Percentiles rank a stretch among this genome's conserved stretches.
Conservation (phyloP, 257 asterid species). For the Eustoma russellianum region DNA sequence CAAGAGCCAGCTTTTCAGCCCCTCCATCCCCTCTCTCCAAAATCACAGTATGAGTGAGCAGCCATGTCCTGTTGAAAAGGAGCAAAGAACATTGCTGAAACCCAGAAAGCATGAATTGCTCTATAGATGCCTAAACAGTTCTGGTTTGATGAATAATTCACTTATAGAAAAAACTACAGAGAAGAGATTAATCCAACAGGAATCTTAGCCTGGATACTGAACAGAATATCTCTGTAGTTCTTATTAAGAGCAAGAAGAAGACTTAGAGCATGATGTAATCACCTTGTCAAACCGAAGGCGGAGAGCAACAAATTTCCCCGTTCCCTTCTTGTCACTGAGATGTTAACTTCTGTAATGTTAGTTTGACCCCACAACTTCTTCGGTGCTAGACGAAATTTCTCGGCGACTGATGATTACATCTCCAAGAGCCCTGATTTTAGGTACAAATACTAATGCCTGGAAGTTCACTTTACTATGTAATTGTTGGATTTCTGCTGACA, state of each 20-base stretch:
- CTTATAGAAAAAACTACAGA: too few relatives aligned
- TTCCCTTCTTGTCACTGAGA: conserved; percentile 30
- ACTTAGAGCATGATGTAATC: not conserved
- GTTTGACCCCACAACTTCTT: conserved; percentile 29
- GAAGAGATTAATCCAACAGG: too few relatives aligned
- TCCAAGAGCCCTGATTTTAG: conserved; percentile 81
- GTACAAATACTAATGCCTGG: conserved; percentile 78
- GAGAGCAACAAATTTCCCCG: conserved; percentile 73
- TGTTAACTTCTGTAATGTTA: conserved; percentile 32
- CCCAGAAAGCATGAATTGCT: too few relatives aligned
- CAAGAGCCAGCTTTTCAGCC: conserved; percentile 35
- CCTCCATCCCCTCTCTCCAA: conserved; percentile 39
- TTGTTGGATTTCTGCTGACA: conserved; percentile 88
- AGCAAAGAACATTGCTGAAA: not conserved
- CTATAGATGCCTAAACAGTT: too few relatives aligned
- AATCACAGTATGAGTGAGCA: conserved; percentile 29
- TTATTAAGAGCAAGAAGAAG: not conserved
- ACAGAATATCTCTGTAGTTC: not conserved
- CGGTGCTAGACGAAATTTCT: conserved; percentile 37
- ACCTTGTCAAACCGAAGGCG: conserved; percentile 99
- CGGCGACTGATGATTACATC: conserved; percentile 79
- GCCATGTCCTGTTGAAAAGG: conserved; percentile 26
- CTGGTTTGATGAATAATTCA: too few relatives aligned
- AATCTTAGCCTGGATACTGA: not conserved
- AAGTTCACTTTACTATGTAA: conserved; percentile 96